Evolutionary conservation across 768 basidiomycete species (phyloP).

Genomic region (Lentinus tigrinus): DNA sequence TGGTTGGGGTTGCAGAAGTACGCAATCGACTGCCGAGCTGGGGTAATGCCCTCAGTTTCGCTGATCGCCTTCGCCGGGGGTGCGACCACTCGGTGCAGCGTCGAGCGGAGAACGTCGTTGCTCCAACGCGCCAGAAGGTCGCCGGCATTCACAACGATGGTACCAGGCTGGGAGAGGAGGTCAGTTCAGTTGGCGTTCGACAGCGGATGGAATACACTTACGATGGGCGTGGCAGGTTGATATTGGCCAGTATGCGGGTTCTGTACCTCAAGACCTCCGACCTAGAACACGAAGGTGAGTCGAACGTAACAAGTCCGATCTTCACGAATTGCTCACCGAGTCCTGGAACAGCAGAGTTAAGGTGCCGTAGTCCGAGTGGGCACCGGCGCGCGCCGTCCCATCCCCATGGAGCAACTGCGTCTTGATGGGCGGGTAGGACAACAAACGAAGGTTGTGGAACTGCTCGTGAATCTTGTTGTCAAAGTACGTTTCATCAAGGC

Average conservation of each 20-base stretch:
- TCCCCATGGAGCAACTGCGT: conserved; percentile 52
- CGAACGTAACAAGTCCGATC: conserved; percentile 30
- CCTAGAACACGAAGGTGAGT: conserved; percentile 47
- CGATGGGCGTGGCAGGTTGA: conserved; percentile 74
- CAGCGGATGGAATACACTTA: conserved; percentile 34
- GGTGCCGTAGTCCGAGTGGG: conserved; percentile 61
- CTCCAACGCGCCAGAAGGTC: conserved; percentile 84
- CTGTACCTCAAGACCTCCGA: conserved; percentile 81
- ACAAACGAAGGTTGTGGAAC: conserved; percentile 75
- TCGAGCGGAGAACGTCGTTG: conserved; percentile 76
- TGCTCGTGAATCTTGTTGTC: conserved; percentile 73
- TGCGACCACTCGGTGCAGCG: conserved; percentile 80
- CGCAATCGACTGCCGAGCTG: conserved; percentile 74
- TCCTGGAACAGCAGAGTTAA: conserved; percentile 11
- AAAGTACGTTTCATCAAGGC: conserved; percentile 72
- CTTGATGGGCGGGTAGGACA: conserved; percentile 80
- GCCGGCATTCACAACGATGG: conserved; percentile 81
- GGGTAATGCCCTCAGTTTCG: conserved; percentile 53
- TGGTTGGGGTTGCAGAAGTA: conserved; percentile 88
- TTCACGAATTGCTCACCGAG: neutral
- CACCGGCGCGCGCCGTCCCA: conserved; percentile 78
- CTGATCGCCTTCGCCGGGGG: conserved; percentile 53
- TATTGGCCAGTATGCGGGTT: conserved; percentile 75
- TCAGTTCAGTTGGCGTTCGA: neutral
- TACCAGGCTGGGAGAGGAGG: conserved; percentile 53